These are phyloP conservation scores for Dryadomyces quercivorus DNA, from an alignment of 2,329 filamentous ascomycete genomes.

Conservation along the genomic window DNA sequence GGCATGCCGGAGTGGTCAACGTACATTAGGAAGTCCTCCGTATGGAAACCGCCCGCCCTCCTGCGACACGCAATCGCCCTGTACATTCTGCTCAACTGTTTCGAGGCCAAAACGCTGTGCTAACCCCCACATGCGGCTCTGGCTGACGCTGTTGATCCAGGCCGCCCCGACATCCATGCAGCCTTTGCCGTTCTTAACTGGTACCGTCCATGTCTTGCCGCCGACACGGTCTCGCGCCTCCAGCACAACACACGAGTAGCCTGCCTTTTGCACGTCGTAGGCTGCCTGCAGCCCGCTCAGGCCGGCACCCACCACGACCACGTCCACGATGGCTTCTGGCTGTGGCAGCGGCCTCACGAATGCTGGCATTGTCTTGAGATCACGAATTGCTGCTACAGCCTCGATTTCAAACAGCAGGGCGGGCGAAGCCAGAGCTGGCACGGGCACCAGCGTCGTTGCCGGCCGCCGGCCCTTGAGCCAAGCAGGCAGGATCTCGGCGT, in stretches of 20 bases:
- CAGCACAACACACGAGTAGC: not conserved
- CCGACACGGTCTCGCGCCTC: conserved; percentile 2
- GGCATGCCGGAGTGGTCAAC: too few relatives aligned
- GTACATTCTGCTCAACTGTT: not conserved
- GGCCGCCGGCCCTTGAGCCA: conserved; percentile 17
- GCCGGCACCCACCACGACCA: not conserved
- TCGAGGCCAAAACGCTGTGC: not conserved
- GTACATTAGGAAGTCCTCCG: not conserved
- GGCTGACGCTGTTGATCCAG: conserved; percentile 11
- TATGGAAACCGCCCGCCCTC: not conserved
- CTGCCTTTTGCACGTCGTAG: not conserved
- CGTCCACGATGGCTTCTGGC: conserved; percentile 14
- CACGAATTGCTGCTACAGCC: conserved; percentile 20
- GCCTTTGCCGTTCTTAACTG: not conserved
- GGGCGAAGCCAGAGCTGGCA: conserved; percentile 24
- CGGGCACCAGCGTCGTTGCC: conserved; percentile 29
- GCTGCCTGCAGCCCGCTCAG: not conserved
- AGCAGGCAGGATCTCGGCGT: not conserved
- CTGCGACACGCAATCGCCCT: not conserved
- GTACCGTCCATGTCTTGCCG: not conserved
- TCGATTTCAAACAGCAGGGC: conserved; percentile 31
- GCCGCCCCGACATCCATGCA: conserved; percentile 5
- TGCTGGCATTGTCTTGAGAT: conserved; percentile 4
- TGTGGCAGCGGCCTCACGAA: conserved; percentile 13
- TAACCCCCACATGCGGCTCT: conserved; percentile 1